Conservation (phyloP, 1,284 basidiomycete genomes). For the Tilletia walkeri region DNA sequence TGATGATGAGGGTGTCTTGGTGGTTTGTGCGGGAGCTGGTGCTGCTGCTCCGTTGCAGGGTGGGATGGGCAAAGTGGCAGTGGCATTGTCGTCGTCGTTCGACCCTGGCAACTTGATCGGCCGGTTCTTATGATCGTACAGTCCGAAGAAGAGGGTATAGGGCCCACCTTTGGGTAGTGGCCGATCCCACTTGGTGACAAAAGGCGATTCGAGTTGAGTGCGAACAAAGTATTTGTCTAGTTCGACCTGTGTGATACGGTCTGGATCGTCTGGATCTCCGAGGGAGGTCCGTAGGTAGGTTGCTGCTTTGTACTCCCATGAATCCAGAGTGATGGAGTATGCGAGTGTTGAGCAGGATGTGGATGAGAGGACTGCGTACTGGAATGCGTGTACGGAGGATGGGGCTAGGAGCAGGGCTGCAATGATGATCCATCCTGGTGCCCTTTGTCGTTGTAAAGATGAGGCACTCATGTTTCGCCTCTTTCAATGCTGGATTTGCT, state of each 20-base stretch:
- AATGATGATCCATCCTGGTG: background rate
- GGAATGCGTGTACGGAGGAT: background rate
- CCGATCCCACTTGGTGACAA: conserved; percentile 5
- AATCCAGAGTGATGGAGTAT: conserved; percentile 8
- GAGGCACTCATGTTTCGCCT: background rate
- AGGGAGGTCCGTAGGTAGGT: background rate
- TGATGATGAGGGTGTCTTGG: background rate
- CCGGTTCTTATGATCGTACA: background rate
- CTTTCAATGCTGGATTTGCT: background rate
- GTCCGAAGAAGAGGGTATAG: conserved; percentile 16
- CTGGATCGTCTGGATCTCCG: conserved; percentile 1
- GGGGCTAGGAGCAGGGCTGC: background rate
- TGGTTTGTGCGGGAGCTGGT: background rate
- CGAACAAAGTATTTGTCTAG: background rate
- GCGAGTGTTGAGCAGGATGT: conserved; percentile 6
- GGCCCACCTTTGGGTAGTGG: background rate
- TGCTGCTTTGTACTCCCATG: conserved; percentile 13
- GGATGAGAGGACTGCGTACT: conserved; percentile 2
- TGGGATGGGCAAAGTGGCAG: conserved; percentile 1
- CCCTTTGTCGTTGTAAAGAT: background rate
- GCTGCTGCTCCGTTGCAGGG: conserved; percentile 4
- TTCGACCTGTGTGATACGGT: background rate
- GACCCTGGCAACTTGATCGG: background rate
- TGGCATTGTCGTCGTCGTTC: background rate
- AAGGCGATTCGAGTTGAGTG: background rate